These are phyloP conservation scores for Lipomyces starkeyi DNA, from an alignment of 805 yeast species.

Conservation along the genomic window DNA sequence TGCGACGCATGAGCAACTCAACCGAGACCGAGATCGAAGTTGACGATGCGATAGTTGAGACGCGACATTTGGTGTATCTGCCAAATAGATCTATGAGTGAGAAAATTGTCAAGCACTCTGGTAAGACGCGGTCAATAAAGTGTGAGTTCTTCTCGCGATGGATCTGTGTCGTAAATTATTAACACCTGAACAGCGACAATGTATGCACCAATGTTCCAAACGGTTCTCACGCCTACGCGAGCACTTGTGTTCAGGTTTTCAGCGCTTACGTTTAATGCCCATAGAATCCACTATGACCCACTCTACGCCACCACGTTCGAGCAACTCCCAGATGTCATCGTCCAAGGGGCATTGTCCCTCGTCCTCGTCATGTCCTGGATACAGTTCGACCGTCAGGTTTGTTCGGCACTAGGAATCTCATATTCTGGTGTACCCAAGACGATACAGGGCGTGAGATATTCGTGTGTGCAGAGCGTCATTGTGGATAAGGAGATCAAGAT, in stretches of 20 bases:
- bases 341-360: constrained; percentile 83
- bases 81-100: neutral
- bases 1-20: constrained; percentile 13
- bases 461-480: constrained; percentile 24
- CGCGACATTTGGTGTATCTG: constrained; percentile 21
- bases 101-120: neutral
- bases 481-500: constrained; percentile 17
- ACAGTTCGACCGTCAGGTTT: constrained; percentile 22
- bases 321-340: constrained; percentile 63
- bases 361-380: constrained; percentile 65
- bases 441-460: constrained; percentile 22
- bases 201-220: constrained; percentile 1
- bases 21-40: neutral
- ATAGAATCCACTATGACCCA: constrained; percentile 76
- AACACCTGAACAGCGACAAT: neutral
- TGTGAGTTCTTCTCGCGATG: neutral
- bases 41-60: constrained; percentile 20
- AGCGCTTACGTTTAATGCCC: constrained; percentile 81
- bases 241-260: constrained; percentile 53
- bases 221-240: constrained; percentile 29
- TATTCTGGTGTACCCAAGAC: neutral
- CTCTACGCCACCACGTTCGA: constrained; percentile 61
- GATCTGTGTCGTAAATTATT: neutral
- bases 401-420: constrained; percentile 3
- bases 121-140: neutral